phyloP scores from a whole-genome alignment of 768 basidiomycete genomes.

The Collybia sp. region DNA sequence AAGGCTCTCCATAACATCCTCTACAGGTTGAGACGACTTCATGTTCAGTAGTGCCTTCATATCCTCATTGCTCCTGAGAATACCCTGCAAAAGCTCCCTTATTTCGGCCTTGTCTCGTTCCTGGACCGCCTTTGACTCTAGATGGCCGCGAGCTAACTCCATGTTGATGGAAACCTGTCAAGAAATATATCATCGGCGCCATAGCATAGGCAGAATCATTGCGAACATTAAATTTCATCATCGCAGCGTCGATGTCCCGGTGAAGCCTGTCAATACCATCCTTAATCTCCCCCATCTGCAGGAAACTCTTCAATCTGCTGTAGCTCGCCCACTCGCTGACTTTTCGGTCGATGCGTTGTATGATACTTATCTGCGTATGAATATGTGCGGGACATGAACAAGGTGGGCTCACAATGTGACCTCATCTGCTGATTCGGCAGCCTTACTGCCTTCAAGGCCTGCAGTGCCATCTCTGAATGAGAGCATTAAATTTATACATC shows the following conservation, averaged over 20 bases:
- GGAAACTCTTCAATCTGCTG: slow-evolving; percentile 29
- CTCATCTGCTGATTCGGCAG: slow-evolving; percentile 28
- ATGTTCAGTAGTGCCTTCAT: slow-evolving; percentile 27
- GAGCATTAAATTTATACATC: slow-evolving; percentile 25
- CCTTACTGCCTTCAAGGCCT: slow-evolving; percentile 25
- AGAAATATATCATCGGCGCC: slow-evolving; percentile 7
- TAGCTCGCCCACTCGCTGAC: slow-evolving; percentile 31
- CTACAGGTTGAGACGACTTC: slow-evolving; percentile 24
- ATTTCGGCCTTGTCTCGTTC: slow-evolving; percentile 29
- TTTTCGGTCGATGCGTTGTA: slow-evolving; percentile 23
- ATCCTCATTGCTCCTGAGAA: slow-evolving; percentile 28
- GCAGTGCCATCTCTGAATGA: slow-evolving; percentile 25
- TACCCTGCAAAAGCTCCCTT: slow-evolving; percentile 25
- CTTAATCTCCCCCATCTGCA: slow-evolving; percentile 33
- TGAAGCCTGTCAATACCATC: slow-evolving; percentile 32
- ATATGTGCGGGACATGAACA: not conserved
- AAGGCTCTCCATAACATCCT: slow-evolving; percentile 36
- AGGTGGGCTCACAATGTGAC: slow-evolving; percentile 20
- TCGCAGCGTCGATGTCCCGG: slow-evolving; percentile 29
- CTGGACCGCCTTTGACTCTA: slow-evolving; percentile 21
- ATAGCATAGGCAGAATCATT: not conserved
- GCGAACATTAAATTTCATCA: slow-evolving; percentile 31
- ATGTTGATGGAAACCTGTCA: slow-evolving; percentile 19
- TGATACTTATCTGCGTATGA: slow-evolving; percentile 13
- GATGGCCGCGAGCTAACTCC: slow-evolving; percentile 19